Evolutionary conservation across 2,329 filamentous ascomycete genomes (phyloP), one percentile per base, ranked within the genome.

Genomic region (Cladosporium sp.): DNA sequence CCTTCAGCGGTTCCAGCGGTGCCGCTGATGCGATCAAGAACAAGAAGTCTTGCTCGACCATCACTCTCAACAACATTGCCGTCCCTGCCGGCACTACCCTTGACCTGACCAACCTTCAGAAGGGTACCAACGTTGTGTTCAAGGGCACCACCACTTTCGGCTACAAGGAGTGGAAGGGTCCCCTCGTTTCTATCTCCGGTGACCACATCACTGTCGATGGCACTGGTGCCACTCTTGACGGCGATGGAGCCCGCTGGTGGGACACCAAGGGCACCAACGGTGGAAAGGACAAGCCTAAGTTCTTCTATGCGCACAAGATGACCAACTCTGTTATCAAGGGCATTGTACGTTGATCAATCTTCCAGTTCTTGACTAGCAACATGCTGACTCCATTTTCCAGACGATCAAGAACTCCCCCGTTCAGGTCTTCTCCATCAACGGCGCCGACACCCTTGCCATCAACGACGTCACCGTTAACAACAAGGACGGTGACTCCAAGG

Each of bases 141-240:
- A 72, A 83, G 59, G 87, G 87, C 43, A 82, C 77, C 14, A 89
- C 86, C n/a, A 84, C 82, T 56, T 89, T 86, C 67, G 86, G 78
- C 19, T 88, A 87, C 74, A 76, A 83, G 62, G 82, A 86, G 66
- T 89, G 86, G 86, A 70, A 71, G 1, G 86, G 87, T 0, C 86
- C 86, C 45, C 76, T 89, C 14, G 78, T 89, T 65, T 79, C 80
- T 28, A 76, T 88, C 62, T 81, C 81, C 1, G 87, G 86, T 40
- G 81, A 72, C 37, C 74, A 76, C 61, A 78, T 87, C 64, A 78
- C 77, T 28, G 76, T 88, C 39, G 75, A 75, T 8, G 82, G 82
- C 49, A 79, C 79, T 20, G 85, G 81, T 19, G 76, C 76, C 61
- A 71, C 77, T 17, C 78, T 88, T 54, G 76, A 88, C 65, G 82